These are phyloP conservation scores for Schizochytrium sp. DNA, from an alignment of 108 stramenopile genomes.

Conservation along the genomic window DNA sequence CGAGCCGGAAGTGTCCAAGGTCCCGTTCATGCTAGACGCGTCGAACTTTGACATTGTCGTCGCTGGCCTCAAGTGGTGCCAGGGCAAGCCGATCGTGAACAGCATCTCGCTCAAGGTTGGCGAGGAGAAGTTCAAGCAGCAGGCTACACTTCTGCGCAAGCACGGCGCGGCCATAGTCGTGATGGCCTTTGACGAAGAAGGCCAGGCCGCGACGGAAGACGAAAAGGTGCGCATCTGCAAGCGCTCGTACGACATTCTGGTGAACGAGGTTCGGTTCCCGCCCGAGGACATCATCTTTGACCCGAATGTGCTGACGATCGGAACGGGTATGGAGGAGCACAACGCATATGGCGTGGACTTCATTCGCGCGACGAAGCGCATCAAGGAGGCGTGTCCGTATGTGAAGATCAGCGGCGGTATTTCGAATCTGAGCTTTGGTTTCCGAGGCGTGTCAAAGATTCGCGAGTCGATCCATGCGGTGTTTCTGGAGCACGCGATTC, in stretches of 20 bases:
- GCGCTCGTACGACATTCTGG: conserved; percentile 95
- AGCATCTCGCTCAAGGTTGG: conserved; percentile 96
- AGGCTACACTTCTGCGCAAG: conserved; percentile 83
- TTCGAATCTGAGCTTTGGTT: conserved; percentile 95
- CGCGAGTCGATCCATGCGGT: conserved; percentile 97
- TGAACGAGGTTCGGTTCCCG: conserved; percentile 79
- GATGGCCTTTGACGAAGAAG: conserved; percentile 99
- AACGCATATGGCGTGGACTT: conserved; percentile 95
- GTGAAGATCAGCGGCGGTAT: conserved; percentile 95
- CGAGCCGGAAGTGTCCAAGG: conserved; percentile 89
- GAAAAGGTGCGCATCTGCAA: conserved; percentile 98
- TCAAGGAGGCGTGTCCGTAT: conserved; percentile 93
- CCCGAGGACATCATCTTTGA: conserved; percentile 99
- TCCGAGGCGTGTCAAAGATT: conserved; percentile 76
- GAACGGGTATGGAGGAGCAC: conserved; percentile 94
- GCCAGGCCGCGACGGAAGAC: conserved; percentile 87
- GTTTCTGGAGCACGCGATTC: conserved; percentile 78
- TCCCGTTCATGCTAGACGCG: conserved; percentile 95
- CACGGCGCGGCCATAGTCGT: conserved; percentile 96
- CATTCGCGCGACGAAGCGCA: conserved; percentile 78
- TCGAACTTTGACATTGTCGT: conserved; percentile 97
- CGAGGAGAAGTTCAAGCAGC: conserved; percentile 89
- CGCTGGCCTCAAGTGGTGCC: conserved; percentile 88
- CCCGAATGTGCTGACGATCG: conserved; percentile 95
- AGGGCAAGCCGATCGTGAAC: conserved; percentile 94